Evolutionary conservation across 2,329 filamentous ascomycete genomes (phyloP), one percentile per base, ranked within the genome.

Genomic region (Sclerotinia trifoliorum): DNA sequence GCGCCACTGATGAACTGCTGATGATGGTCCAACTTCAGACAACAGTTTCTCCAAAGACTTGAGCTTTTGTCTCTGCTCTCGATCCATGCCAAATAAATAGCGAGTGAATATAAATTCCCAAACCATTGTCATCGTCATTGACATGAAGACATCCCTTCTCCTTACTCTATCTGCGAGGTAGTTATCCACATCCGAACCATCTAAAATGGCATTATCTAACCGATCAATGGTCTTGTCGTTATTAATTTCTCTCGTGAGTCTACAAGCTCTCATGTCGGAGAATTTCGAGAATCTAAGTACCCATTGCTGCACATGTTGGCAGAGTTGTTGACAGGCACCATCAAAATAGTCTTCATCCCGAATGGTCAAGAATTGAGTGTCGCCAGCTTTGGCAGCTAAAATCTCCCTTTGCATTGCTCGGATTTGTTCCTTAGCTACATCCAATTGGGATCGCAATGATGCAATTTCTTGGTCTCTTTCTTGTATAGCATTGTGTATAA

Each of bases 51-150:
- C 96, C 11, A 99, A 86, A 46, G 91, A 89, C 82, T 99, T 98
- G 78, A 99, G 89, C 80, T 98, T 98, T 80, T 98, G 94, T 75
- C 95, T 88, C 80, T 99, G 95, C 80, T 98, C 95, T 75, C 94
- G 88, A 78, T 99, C 95, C 93, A 99, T 97, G 75, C 95, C 95
- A 78, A 99, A 99, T 35, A 99, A 88, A 79, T 99, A 99, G 72
- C 95, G 89, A 11, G 94, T 97, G 78, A 99, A 99, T 78, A 99
- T 90, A 77, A 96, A 97, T 80, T 99, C 95, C 94, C 94, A 99
- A 64, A 99, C 89, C 93, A 99, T 97, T 70, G 91, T 95, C 94
- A 98, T 98, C 67, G 94, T 92, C 79, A 99, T 93, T 49, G 93
- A 95, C 93, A 98, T 97, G 84, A 99, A 97, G 69, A 98, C 89